A percentile compares a stretch with the other conserved stretches of the same genome.
Evolutionary conservation across 306 rosid genomes (phyloP).

Genomic region (Citrullus amarus): DNA sequence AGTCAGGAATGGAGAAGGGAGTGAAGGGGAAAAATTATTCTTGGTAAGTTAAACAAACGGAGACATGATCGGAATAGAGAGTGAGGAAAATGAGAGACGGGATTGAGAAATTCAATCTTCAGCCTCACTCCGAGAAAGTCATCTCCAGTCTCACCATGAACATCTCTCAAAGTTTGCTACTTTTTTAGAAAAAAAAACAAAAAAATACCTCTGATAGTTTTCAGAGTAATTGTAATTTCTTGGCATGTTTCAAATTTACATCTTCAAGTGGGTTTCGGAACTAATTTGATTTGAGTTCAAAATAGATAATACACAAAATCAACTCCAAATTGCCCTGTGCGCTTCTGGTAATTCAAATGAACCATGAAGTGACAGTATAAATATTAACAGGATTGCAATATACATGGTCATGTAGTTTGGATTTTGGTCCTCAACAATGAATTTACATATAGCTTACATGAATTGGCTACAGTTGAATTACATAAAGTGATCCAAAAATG

Average conservation of each 20-base stretch:
- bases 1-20: too few species aligned
- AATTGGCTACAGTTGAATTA: neutral
- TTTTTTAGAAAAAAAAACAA: too few species aligned
- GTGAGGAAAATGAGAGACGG: too few species aligned
- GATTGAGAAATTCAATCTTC: too few species aligned
- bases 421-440: conserved; percentile 4
- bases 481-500: neutral
- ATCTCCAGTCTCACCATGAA: too few species aligned
- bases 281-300: neutral
- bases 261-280: neutral
- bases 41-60: too few species aligned
- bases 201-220: neutral
- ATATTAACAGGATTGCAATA: neutral
- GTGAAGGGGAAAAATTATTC: too few species aligned
- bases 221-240: neutral
- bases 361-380: neutral
- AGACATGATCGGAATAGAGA: too few species aligned
- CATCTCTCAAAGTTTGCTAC: neutral
- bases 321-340: neutral
- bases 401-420: neutral
- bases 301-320: neutral
- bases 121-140: too few species aligned
- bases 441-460: neutral
- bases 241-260: neutral
- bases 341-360: neutral